Evolutionary conservation across 2,329 filamentous ascomycete species (phyloP).

Genomic region (Fusarium graminum): DNA sequence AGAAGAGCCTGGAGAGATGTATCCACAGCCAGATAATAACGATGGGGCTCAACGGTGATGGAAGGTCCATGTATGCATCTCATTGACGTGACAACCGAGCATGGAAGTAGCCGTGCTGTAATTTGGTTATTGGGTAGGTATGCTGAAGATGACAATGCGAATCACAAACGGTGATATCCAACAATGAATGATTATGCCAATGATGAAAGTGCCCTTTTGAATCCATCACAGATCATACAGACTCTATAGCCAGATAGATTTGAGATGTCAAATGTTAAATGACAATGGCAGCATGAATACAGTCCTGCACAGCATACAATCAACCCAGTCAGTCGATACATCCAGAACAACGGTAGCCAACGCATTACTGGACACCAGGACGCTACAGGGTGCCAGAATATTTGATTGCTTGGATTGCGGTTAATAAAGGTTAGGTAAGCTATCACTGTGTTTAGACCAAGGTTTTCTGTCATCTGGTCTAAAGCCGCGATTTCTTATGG

Average conservation of each 20-base stretch:
- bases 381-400: background rate
- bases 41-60: conserved; percentile 20
- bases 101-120: conserved; percentile 3
- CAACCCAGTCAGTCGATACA: conserved; percentile 24
- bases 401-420: no score
- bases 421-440: no score
- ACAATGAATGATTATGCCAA: no score
- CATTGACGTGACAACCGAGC: background rate
- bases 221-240: no score
- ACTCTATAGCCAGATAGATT: no score
- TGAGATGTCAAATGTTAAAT: no score
- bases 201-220: no score
- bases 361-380: conserved; percentile 23
- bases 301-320: conserved; percentile 14
- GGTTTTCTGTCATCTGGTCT: no score
- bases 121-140: background rate
- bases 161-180: no score
- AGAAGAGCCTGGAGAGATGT: conserved; percentile 33
- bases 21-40: conserved; percentile 27
- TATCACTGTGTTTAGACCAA: no score
- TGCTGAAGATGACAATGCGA: no score
- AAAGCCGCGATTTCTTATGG: no score
- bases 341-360: conserved; percentile 36
- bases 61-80: conserved; percentile 21
- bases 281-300: conserved; percentile 3